Conservation (phyloP, 345 rosid genomes). For the Diplotaxis tenuifolia region DNA sequence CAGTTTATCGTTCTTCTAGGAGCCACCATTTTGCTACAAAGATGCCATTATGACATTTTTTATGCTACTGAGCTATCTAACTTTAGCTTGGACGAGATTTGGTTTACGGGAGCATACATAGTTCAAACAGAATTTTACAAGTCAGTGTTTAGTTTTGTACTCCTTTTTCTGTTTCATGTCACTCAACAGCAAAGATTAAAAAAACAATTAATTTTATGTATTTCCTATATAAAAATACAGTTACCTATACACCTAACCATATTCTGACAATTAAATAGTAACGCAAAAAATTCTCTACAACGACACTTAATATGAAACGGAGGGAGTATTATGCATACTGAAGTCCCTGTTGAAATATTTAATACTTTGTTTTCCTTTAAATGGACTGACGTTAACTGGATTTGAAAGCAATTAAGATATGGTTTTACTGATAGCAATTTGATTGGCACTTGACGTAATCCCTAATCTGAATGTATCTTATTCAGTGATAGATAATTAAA, state of each 20-base stretch:
- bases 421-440: background rate
- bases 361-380: background rate
- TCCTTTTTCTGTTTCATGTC: too few relatives aligned
- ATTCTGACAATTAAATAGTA: too few relatives aligned
- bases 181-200: too few relatives aligned
- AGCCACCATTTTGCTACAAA: background rate
- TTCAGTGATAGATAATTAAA: conserved; percentile 10
- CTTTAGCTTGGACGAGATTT: background rate
- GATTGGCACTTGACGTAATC: conserved; percentile 29
- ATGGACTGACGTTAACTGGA: conserved; percentile 21
- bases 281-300: too few relatives aligned
- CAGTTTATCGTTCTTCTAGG: background rate
- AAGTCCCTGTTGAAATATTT: background rate
- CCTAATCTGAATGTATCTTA: conserved; percentile 20
- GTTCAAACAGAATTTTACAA: background rate
- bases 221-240: too few relatives aligned
- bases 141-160: background rate
- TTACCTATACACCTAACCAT: too few relatives aligned
- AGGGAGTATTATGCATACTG: background rate
- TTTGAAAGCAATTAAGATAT: conserved; percentile 21
- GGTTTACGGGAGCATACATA: background rate
- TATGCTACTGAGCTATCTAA: background rate
- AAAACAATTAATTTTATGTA: too few relatives aligned
- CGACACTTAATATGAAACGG: too few relatives aligned
- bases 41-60: background rate